Percentiles rank a stretch among this genome's conserved stretches.
Conservation (phyloP, 257 asterid genomes). For the Forsythia suspensa region DNA sequence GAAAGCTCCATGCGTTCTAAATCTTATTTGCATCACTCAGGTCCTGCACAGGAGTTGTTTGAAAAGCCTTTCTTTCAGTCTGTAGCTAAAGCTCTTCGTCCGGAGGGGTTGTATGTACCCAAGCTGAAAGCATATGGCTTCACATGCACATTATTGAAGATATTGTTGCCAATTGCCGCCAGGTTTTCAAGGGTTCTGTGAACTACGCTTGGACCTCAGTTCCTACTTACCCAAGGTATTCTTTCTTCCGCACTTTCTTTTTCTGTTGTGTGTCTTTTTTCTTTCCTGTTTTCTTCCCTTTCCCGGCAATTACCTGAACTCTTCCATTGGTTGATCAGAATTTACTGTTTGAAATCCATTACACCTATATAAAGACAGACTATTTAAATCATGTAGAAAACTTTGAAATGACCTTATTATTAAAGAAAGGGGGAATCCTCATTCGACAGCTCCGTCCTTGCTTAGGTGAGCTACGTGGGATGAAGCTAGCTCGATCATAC, state of each 20-base stretch:
- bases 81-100: conserved; percentile 92
- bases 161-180: conserved; percentile 82
- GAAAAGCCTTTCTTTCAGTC: conserved; percentile 91
- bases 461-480: not conserved
- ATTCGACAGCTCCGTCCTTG: not conserved
- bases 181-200: conserved; percentile 92
- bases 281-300: not conserved
- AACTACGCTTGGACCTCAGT: conserved; percentile 99
- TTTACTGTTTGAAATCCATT: not conserved
- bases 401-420: not conserved
- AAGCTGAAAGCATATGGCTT: conserved; percentile 99
- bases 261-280: not conserved
- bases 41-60: conserved; percentile 97
- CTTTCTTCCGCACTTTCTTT: not conserved
- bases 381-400: not conserved
- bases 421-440: not conserved
- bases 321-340: not conserved
- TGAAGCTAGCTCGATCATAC: not conserved
- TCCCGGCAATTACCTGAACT: not conserved
- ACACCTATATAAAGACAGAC: not conserved
- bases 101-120: conserved; percentile 98
- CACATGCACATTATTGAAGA: conserved; percentile 99
- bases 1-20: not conserved
- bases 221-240: conserved; percentile 93
- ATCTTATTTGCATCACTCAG: conserved; percentile 35